phyloP scores from a whole-genome alignment of 1,284 basidiomycete genomes.

The Dichomitus squalens region DNA sequence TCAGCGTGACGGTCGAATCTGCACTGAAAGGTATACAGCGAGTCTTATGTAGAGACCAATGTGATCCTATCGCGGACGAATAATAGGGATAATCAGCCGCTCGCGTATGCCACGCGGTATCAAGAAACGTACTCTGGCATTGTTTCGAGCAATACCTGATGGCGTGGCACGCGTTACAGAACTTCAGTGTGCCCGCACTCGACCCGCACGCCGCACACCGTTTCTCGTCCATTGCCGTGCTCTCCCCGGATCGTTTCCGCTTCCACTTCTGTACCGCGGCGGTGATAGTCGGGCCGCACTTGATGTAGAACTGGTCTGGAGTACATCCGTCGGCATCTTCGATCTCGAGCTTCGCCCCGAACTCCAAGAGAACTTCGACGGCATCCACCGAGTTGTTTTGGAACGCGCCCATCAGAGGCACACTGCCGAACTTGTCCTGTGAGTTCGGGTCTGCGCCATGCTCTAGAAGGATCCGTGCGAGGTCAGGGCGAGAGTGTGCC shows the following conservation, averaged over 20 bases:
- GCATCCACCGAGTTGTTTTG: slow-evolving; percentile 36
- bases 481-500: slow-evolving; percentile 8
- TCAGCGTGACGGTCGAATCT: slow-evolving; percentile 46
- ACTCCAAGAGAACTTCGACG: slow-evolving; percentile 52
- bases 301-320: slow-evolving; percentile 36
- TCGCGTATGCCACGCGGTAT: too few relatives aligned
- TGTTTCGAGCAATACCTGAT: slow-evolving; percentile 52
- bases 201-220: slow-evolving; percentile 42
- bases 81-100: background rate
- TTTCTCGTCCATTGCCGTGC: slow-evolving; percentile 43
- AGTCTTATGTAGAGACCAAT: slow-evolving; percentile 53
- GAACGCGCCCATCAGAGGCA: slow-evolving; percentile 43
- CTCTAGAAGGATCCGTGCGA: slow-evolving; percentile 38
- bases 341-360: slow-evolving; percentile 48
- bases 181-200: slow-evolving; percentile 37
- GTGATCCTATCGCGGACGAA: slow-evolving; percentile 33
- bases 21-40: slow-evolving; percentile 46
- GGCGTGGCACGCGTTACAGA: slow-evolving; percentile 46
- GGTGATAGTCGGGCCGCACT: slow-evolving; percentile 47
- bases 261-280: slow-evolving; percentile 52
- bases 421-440: slow-evolving; percentile 48
- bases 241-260: slow-evolving; percentile 45
- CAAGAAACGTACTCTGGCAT: slow-evolving; percentile 50
- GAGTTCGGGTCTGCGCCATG: slow-evolving; percentile 42
- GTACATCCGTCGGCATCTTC: slow-evolving; percentile 47